Conservation (phyloP, 768 basidiomycete species). For the Austroboletus eburneus region DNA sequence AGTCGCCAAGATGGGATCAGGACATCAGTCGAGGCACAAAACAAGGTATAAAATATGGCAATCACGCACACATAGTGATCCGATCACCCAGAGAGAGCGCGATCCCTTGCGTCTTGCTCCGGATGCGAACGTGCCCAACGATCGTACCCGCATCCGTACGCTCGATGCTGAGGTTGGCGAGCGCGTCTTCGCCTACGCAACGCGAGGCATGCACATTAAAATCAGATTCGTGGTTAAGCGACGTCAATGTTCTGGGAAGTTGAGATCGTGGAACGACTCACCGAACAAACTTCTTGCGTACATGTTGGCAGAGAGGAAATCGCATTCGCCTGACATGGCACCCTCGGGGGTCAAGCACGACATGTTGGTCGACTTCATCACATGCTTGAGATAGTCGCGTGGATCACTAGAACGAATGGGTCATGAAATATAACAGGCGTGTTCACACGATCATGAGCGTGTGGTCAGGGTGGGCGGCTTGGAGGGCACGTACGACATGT, state of each 20-base stretch:
- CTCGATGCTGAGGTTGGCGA: conserved; percentile 94
- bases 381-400: conserved; percentile 85
- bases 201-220: background rate
- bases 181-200: conserved; percentile 80
- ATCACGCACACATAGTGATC: conserved; percentile 57
- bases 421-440: too few species aligned
- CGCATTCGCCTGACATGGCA: conserved; percentile 89
- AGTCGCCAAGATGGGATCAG: too few species aligned
- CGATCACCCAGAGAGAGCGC: conserved; percentile 91
- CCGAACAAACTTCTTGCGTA: conserved; percentile 94
- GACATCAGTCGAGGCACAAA: background rate
- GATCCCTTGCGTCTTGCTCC: conserved; percentile 97
- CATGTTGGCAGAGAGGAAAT: conserved; percentile 95
- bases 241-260: background rate
- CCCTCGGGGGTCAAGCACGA: conserved; percentile 89
- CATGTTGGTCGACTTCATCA: conserved; percentile 98
- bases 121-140: conserved; percentile 91
- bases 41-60: background rate
- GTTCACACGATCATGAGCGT: background rate
- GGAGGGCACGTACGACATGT: conserved; percentile 58
- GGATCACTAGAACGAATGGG: conserved; percentile 79
- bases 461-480: background rate
- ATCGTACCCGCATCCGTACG: conserved; percentile 76
- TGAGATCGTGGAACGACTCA: conserved; percentile 33
- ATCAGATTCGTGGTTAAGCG: background rate